Percentiles rank a stretch among this genome's conserved stretches.
Conservation (phyloP, 148 eudicot species). For the Chenopodium berlandieri region DNA sequence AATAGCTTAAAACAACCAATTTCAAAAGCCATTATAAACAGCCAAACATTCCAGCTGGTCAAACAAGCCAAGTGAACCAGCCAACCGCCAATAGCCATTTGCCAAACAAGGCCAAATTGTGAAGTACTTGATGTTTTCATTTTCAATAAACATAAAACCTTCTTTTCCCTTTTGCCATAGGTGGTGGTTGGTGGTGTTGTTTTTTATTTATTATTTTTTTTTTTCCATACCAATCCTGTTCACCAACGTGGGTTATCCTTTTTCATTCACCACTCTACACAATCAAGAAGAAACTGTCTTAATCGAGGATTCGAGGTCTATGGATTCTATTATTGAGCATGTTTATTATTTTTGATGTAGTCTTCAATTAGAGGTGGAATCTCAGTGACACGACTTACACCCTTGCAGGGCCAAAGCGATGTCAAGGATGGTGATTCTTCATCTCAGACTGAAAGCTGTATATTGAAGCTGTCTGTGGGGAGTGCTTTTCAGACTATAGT, state of each 20-base stretch:
- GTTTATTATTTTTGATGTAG: neutral
- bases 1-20: too few species aligned
- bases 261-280: neutral
- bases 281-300: neutral
- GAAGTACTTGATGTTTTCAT: neutral
- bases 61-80: too few species aligned
- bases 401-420: constrained; percentile 23
- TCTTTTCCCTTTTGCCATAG: too few species aligned
- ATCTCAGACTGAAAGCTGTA: constrained; percentile 28
- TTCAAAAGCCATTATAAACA: too few species aligned
- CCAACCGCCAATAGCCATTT: too few species aligned
- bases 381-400: constrained; percentile 2
- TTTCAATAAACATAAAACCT: neutral
- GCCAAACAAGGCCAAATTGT: too few species aligned
- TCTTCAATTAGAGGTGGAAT: constrained; percentile 11
- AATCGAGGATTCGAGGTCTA: neutral
- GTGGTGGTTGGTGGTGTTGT: neutral
- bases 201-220: neutral
- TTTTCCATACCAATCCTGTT: neutral
- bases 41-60: too few species aligned
- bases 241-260: neutral
- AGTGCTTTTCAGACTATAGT: constrained; percentile 23
- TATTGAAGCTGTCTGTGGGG: constrained; percentile 30
- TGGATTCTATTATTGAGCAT: neutral
- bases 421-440: constrained; percentile 27